A percentile compares a stretch with the other conserved stretches of the same genome.
These are phyloP conservation scores for Leccinum broughii DNA, from an alignment of 768 basidiomycete species.

Conservation along the genomic window DNA sequence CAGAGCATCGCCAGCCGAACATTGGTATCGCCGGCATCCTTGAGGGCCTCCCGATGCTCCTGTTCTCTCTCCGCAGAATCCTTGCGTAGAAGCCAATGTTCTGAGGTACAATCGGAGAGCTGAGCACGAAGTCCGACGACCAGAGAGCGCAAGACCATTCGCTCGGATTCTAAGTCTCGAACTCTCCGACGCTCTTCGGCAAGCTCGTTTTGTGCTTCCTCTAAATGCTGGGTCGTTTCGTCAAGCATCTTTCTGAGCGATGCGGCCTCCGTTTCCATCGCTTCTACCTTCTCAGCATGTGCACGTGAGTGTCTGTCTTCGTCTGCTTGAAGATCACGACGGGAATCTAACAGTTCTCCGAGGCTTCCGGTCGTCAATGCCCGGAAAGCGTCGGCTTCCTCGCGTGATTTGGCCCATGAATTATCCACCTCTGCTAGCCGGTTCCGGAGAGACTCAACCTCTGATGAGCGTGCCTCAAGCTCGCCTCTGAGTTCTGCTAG, in stretches of 20 bases:
- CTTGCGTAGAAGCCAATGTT: conserved; percentile 67
- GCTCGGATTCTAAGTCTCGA: conserved; percentile 64
- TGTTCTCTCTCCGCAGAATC: conserved; percentile 67
- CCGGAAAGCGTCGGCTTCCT: conserved; percentile 90
- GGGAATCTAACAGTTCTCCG: conserved; percentile 84
- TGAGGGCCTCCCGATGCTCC: conserved; percentile 60
- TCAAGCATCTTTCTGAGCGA: conserved; percentile 80
- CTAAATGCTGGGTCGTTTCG: conserved; percentile 70
- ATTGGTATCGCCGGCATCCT: conserved; percentile 66
- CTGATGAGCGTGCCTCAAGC: conserved; percentile 69
- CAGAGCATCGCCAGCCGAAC: conserved; percentile 79
- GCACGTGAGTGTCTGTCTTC: conserved; percentile 76
- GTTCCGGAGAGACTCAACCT: conserved; percentile 67
- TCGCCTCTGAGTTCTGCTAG: conserved; percentile 79
- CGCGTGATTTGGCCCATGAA: conserved; percentile 87
- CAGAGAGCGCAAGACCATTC: conserved; percentile 67
- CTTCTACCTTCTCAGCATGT: conserved; percentile 79
- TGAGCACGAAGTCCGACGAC: conserved; percentile 72
- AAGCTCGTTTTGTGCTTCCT: conserved; percentile 66
- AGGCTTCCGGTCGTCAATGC: conserved; percentile 84
- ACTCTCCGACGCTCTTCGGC: conserved; percentile 64
- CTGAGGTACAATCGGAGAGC: conserved; percentile 64
- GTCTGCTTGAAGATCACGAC: conserved; percentile 80
- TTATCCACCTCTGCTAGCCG: conserved; percentile 82
- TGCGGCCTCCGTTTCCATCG: conserved; percentile 73